These are phyloP conservation scores for Globisporangium sylvaticum DNA, from an alignment of 352 stramenopile species.

Conservation along the genomic window DNA sequence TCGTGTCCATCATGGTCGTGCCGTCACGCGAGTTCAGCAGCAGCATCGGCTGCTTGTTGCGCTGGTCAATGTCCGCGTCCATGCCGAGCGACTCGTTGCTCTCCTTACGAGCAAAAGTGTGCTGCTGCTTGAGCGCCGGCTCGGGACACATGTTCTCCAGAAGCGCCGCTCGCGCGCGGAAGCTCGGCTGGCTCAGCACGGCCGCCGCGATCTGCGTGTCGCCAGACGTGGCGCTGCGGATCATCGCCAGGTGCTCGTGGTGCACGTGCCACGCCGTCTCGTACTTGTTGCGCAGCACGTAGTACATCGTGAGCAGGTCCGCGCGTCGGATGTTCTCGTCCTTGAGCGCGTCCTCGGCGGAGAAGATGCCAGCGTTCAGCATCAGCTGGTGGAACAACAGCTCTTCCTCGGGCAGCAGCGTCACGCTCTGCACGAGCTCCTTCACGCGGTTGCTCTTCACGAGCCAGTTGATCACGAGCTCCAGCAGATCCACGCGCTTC, in stretches of 20 bases:
- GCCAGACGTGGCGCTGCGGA: conserved; percentile 53
- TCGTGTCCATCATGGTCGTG: neutral
- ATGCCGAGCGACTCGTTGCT: conserved; percentile 26
- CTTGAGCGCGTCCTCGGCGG: conserved; percentile 51
- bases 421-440: conserved; percentile 63
- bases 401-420: conserved; percentile 51
- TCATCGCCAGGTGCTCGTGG: conserved; percentile 68
- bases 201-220: conserved; percentile 59
- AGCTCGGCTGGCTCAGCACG: conserved; percentile 57
- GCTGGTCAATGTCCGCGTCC: conserved; percentile 24
- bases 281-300: conserved; percentile 72
- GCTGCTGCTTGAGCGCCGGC: conserved; percentile 17
- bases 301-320: conserved; percentile 84
- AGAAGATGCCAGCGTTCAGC: conserved; percentile 51
- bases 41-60: conserved; percentile 13
- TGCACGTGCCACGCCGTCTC: conserved; percentile 71
- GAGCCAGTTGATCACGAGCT: conserved; percentile 68
- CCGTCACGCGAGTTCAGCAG: conserved; percentile 2
- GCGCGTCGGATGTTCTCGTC: conserved; percentile 70
- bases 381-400: conserved; percentile 65
- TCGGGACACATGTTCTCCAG: conserved; percentile 70
- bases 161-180: conserved; percentile 53
- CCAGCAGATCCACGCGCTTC: conserved; percentile 52
- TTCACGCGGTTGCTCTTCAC: conserved; percentile 69
- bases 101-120: conserved; percentile 14